These are phyloP conservation scores for Fistulifera pelliculosa DNA, from an alignment of 108 stramenopile species.

Conservation along the genomic window DNA sequence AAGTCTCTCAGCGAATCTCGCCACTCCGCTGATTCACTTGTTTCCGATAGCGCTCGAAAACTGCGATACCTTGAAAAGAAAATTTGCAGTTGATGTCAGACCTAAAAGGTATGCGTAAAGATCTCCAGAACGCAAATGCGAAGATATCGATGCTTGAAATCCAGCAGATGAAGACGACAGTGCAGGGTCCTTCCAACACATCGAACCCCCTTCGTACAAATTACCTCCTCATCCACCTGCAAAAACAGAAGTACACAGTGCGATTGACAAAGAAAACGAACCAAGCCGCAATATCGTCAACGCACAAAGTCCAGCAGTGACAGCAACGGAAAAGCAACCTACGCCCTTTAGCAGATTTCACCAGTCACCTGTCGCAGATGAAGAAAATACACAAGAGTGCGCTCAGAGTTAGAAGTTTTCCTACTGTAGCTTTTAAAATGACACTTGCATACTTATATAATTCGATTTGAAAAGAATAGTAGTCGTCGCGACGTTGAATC, in stretches of 20 bases:
- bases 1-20: slow-evolving; percentile 21
- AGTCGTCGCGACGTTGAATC: no score
- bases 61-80: slow-evolving; percentile 66
- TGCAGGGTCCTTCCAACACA: slow-evolving; percentile 14
- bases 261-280: neutral
- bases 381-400: slow-evolving; percentile 26
- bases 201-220: neutral
- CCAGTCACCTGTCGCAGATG: slow-evolving; percentile 5
- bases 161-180: slow-evolving; percentile 19
- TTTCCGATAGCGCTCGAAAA: slow-evolving; percentile 31
- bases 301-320: slow-evolving; percentile 5
- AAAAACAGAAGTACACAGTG: neutral
- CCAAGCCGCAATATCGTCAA: neutral
- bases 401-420: slow-evolving; percentile 13
- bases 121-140: slow-evolving; percentile 34
- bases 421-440: no score
- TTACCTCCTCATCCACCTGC: no score
- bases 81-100: slow-evolving; percentile 80
- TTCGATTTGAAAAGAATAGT: no score
- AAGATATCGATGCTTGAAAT: slow-evolving; percentile 41
- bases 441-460: no score
- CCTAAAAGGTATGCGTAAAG: slow-evolving; percentile 51
- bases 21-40: slow-evolving; percentile 23
- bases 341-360: slow-evolving; percentile 16
- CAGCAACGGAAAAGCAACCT: no score